phyloP scores from a whole-genome alignment of 768 basidiomycete genomes.

The Cubamyces sp. region DNA sequence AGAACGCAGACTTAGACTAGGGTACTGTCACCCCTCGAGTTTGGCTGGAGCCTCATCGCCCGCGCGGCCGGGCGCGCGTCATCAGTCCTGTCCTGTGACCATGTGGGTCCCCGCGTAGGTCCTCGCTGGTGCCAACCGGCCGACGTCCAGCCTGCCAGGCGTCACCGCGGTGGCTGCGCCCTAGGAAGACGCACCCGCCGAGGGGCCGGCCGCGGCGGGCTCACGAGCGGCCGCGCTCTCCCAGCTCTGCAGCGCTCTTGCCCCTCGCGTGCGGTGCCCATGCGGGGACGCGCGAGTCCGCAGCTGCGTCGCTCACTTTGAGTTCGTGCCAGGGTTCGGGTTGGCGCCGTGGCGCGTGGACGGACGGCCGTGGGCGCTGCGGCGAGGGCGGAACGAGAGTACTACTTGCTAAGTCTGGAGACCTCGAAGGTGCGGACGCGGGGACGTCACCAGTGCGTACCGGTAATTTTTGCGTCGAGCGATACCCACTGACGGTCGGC shows the following conservation, averaged over 20 bases:
- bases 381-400: constrained; percentile 4
- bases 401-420: background rate
- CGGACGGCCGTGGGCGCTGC: constrained; percentile 2
- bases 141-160: background rate
- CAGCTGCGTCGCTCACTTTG: background rate
- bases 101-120: constrained; percentile 14
- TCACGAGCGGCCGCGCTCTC: no score
- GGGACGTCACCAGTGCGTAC: no score
- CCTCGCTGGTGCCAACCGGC: background rate
- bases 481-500: no score
- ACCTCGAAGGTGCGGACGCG: no score
- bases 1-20: no score
- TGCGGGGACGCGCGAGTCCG: no score
- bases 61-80: background rate
- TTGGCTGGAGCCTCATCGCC: background rate
- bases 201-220: background rate
- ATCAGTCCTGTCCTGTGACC: background rate
- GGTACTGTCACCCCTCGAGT: background rate
- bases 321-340: background rate
- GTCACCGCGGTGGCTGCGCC: constrained; percentile 1
- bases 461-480: background rate
- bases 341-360: no score
- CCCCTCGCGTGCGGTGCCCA: background rate
- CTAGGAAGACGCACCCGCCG: background rate
- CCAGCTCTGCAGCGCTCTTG: background rate